Base-by-base conservation (phyloP, 352 stramenopile genomes). In the Blastocystis sp. region DNA sequence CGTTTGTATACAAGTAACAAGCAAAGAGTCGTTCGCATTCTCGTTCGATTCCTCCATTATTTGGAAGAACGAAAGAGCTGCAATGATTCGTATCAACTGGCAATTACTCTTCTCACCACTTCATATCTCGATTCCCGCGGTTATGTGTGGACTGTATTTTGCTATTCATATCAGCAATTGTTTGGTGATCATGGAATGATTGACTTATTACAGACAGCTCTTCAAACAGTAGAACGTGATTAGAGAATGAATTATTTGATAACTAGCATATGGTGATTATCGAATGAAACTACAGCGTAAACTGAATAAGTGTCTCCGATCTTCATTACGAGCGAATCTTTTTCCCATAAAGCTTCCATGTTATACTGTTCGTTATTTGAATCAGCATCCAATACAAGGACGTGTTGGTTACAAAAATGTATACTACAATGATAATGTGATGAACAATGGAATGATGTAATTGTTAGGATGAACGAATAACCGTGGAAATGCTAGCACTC, bases 281-380 rank as follows among this genome's bases (percentile, higher is more conserved):
- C 66, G 66, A 52, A 56, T 58, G 19, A 27, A 78, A 3, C 5
- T 78, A 27, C 43, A 27, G 21, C 24, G 57, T n/a, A 78, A 78
- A 35, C 57, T 39, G 24, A 51, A 56, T 35, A 32, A 78, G 21
- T 56, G 19, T 27, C 21, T 51, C 0, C 39, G 52, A 24, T n/a
- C 66, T n/a, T 51, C 66, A 19, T 78, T 46, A 46, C 2, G 32
- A 35, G 11, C 16, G 16, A 49, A 57, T 77, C 35, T 77, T 51
- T 21, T 32, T n/a, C 27, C 54, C 3, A 61, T 61, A 32, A 61
- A 61, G 12, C 59, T 43, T 24, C 32, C 32, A 39, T n/a, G 46
- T 16, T 80, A 61, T 39, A 21, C 3, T 11, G 52, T 80, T 9
- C 69, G 69, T 27, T 80, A 63, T 42, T 7, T 80, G 27, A 80